These are phyloP conservation scores for Middelhovenomyces tepae DNA, from an alignment of 805 yeast species.

Conservation along the genomic window DNA sequence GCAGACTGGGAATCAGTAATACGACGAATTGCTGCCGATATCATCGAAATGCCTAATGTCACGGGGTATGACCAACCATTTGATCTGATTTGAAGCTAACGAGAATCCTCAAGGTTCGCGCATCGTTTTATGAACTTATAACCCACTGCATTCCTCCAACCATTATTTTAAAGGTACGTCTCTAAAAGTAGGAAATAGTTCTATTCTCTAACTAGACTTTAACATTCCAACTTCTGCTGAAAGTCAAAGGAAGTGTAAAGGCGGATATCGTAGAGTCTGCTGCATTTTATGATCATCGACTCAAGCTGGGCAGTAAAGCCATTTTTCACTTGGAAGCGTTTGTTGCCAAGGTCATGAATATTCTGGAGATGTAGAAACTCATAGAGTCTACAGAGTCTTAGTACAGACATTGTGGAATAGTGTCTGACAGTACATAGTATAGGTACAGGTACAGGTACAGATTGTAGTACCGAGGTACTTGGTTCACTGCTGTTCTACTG, in stretches of 20 bases:
- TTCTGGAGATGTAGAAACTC: conserved; percentile 36
- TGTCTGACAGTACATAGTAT: too few species aligned
- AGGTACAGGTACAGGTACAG: too few species aligned
- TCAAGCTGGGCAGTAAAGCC: conserved; percentile 77
- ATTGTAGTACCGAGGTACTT: too few species aligned
- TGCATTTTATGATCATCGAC: conserved; percentile 67
- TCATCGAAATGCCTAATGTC: conserved; percentile 57
- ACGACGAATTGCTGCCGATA: conserved; percentile 49
- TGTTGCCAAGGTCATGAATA: conserved; percentile 79
- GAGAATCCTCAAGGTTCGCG: conserved; percentile 45
- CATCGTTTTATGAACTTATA: conserved; percentile 67
- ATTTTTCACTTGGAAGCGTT: conserved; percentile 95
- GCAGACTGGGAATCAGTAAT: conserved; percentile 92
- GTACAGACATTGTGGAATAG: too few species aligned
- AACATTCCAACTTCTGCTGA: conserved; percentile 27
- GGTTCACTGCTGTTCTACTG: too few species aligned
- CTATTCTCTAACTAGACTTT: too few species aligned
- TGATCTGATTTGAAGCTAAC: too few species aligned
- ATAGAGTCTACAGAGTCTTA: background rate
- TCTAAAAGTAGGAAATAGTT: too few species aligned
- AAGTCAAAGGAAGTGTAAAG: conserved; percentile 19
- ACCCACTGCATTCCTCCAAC: conserved; percentile 93
- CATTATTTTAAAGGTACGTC: conserved; percentile 69
- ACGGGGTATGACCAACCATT: too few species aligned
- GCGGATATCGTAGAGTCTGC: conserved; percentile 43